Evolutionary conservation across 352 stramenopile species (phyloP), one percentile per base, ranked within the genome.

Genomic region (Phytophthora cajani): DNA sequence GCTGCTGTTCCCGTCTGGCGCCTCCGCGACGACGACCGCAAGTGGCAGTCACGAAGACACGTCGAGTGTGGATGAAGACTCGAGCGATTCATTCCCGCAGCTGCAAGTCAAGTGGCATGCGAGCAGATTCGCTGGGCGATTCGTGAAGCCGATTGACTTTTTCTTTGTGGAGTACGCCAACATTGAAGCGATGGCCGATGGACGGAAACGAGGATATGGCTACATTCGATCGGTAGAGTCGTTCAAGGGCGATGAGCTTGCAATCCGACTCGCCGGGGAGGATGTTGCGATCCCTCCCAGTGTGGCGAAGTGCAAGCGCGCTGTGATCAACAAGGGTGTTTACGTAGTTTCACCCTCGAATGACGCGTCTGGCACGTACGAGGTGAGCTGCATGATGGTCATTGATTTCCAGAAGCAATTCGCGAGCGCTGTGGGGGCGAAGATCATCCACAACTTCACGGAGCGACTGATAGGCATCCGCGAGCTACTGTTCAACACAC

Each of bases 121-220:
- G 47, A 93, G 85, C 70, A 85, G 87, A 19, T 92, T 96, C 40
- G 87, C 87, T 2, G 88, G 87, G 0, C 82, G 87, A 1, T 93
- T 95, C 36, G 86, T 93, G 47, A 95, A 94, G 66, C 87, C 87
- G 36, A 77, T 93, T 11, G 89, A 96, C 58, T 93, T 96, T 50
- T 92, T 94, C 60, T 96, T 95, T 67, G 85, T 95, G 40, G 89
- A 96, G 72, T 96, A 94, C 30, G 83, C 87, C 44, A 93, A 93
- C 58, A 80, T 94, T 30, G 88, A 95, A 61, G 82, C 75, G 4
- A 79, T 92, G 52, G 71, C 74, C 1, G 83, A 93, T 23, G 87
- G 87, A 12, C 79, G 80, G 16, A 83, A 82, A 32, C 86, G 88
- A 17, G 85, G 86, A 23, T 94, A 90, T 55, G 85, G 85, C 7